These are phyloP conservation scores for Chamaecrista fasciculata DNA, from an alignment of 306 rosid species.

Conservation along the genomic window DNA sequence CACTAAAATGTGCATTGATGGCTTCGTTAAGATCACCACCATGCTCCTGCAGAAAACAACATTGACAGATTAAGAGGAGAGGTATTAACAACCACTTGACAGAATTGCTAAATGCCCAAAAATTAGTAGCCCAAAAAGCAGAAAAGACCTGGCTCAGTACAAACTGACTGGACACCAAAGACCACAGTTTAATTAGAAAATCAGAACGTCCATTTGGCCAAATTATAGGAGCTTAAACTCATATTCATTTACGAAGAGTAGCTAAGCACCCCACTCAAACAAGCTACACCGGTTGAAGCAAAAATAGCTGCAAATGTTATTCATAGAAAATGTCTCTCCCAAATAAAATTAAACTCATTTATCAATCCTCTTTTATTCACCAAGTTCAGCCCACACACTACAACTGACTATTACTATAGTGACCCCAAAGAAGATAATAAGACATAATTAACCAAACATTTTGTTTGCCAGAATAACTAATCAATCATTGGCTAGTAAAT, in stretches of 20 bases:
- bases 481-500: background rate
- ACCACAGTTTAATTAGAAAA: background rate
- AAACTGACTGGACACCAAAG: constrained; percentile 5
- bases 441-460: background rate
- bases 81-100: background rate
- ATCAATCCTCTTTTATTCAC: background rate
- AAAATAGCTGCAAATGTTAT: background rate
- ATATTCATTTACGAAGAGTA: background rate
- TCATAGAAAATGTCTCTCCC: background rate
- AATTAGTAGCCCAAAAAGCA: background rate
- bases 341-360: background rate
- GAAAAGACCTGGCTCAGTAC: background rate
- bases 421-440: background rate
- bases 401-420: background rate
- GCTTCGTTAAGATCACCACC: constrained; percentile 67
- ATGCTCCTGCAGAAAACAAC: constrained; percentile 45
- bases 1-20: constrained; percentile 58
- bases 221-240: constrained; percentile 1
- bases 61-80: background rate
- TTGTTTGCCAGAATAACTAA: no score
- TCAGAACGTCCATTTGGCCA: background rate
- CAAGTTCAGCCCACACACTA: background rate
- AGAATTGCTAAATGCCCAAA: background rate
- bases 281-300: background rate
- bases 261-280: constrained; percentile 1